Base-by-base conservation (phyloP, 2,329 filamentous ascomycete species). In the Onygena corvina region DNA sequence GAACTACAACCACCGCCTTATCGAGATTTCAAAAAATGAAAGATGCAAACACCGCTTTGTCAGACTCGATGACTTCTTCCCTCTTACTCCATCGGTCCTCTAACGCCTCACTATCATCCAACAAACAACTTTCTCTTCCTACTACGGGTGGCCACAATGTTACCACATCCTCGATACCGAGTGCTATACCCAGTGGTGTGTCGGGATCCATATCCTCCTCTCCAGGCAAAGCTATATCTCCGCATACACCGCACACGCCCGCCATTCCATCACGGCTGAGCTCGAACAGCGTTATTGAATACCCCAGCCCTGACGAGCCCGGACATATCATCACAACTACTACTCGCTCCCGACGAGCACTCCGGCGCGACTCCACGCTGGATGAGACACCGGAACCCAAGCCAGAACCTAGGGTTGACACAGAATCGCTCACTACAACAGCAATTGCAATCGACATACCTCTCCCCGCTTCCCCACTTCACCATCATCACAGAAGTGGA, bases 211-310 rank as follows among this genome's bases (percentile, higher is more conserved):
- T 83, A 8, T 90, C 86, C 0, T 90, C 88, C 0, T 95, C 89
- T 7, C 89, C 89, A 1, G 86, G 84, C 50, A 94, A 94, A 59
- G 86, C 88, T 0, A 77, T 93, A 14, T 94, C 87, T 2, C 88
- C 85, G 7, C 87, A 90, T 61, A 94, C 86, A 0, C 87, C 89
- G 1, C 89, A 96, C 60, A 94, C 88, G 0, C 92, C 92, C 3
- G 88, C 89, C 8, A 87, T 96, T 23, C 90, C 90, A 16, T 95
- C 89, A 5, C 79, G 92, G n/a, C 71, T 98, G 18, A 94, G 87
- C 61, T 87, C 92, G 54, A 89, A 93, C 60, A 92, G 86, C 47
- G 86, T 92, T 52, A 80, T 81, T 36, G 83, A 86, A 55, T 84
- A 87, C 59, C 66, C 70, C 47, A 67, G 67, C 34, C 36, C 36